Conservation (phyloP, 768 basidiomycete genomes). For the Tulasnella calospora region DNA sequence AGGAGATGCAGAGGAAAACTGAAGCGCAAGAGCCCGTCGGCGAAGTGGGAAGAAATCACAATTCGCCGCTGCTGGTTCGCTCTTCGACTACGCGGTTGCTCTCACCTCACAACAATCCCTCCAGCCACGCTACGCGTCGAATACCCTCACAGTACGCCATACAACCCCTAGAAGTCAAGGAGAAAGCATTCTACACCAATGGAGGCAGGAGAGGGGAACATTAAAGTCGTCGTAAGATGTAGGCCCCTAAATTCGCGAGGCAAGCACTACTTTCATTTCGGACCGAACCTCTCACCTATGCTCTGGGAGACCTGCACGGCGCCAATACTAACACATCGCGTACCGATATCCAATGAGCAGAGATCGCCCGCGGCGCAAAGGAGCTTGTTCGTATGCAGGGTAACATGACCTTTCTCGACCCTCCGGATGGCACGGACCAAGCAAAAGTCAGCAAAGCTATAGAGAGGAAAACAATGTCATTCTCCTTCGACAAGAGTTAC, state of each 20-base stretch:
- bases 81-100: background rate
- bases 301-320: conserved; percentile 3
- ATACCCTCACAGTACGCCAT: background rate
- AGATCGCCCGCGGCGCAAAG: conserved; percentile 90
- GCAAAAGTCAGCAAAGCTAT: conserved; percentile 69
- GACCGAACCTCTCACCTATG: background rate
- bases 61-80: background rate
- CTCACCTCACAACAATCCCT: background rate
- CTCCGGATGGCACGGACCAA: conserved; percentile 61
- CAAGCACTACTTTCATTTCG: conserved; percentile 38
- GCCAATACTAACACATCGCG: background rate
- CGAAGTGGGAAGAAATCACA: background rate
- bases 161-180: background rate
- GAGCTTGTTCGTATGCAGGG: conserved; percentile 92
- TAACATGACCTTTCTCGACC: conserved; percentile 87
- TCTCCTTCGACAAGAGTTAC: conserved; percentile 96
- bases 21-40: conserved; percentile 9
- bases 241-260: conserved; percentile 93
- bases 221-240: conserved; percentile 79
- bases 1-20: background rate
- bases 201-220: conserved; percentile 29
- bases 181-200: background rate
- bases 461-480: conserved; percentile 83
- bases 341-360: conserved; percentile 41
- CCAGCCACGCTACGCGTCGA: background rate